Percentiles rank a stretch among this genome's conserved stretches.
phyloP scores from a whole-genome alignment of 768 basidiomycete species.

The Suillus placidus region DNA sequence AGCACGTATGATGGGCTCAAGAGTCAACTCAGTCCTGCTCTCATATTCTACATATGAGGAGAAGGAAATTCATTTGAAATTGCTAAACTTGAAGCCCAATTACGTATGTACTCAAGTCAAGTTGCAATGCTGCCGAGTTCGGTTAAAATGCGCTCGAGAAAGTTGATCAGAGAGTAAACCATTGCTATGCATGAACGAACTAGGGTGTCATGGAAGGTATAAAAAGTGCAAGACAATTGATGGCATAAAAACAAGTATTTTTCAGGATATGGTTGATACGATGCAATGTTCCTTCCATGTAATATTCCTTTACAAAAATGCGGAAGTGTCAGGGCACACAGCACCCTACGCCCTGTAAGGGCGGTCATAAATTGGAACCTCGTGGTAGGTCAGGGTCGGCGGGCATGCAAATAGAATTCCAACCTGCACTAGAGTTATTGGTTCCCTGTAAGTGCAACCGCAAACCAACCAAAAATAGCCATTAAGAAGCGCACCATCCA shows the following conservation, averaged over 20 bases:
- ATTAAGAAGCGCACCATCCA: conserved; percentile 82
- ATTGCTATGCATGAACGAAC: background rate
- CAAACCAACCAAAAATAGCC: conserved; percentile 79
- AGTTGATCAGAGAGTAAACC: background rate
- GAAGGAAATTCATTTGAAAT: conserved; percentile 1
- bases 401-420: background rate
- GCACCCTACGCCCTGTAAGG: conserved; percentile 3
- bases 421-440: conserved; percentile 14
- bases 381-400: conserved; percentile 5
- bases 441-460: conserved; percentile 53
- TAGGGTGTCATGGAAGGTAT: background rate
- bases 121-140: background rate
- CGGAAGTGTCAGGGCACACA: conserved; percentile 13
- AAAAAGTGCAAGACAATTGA: background rate
- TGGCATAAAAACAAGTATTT: background rate
- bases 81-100: background rate
- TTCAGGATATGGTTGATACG: background rate
- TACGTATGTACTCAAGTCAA: background rate
- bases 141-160: background rate
- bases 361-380: background rate
- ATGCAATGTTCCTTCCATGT: conserved; percentile 1
- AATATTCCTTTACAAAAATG: conserved; percentile 20
- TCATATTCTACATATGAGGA: too few relatives aligned
- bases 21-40: background rate
- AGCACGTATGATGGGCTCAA: background rate